These are phyloP conservation scores for Brassica carinata DNA, from an alignment of 345 rosid species.

Conservation along the genomic window DNA sequence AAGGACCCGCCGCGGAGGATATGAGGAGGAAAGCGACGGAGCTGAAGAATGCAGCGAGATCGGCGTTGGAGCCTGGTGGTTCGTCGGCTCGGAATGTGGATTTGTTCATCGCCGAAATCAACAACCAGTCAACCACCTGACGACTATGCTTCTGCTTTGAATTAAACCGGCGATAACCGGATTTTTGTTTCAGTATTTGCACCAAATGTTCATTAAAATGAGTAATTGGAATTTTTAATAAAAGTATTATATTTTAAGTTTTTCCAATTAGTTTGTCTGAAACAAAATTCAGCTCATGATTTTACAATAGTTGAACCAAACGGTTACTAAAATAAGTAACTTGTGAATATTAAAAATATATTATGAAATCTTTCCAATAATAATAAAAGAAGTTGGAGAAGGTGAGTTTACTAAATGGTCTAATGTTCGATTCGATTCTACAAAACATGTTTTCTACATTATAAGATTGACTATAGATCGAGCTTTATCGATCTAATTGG, in stretches of 20 bases:
- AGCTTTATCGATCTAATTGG: neutral
- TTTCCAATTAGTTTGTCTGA: neutral
- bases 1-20: constrained; percentile 33
- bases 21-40: constrained; percentile 47
- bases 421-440: neutral
- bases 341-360: too few relatives aligned
- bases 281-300: too few relatives aligned
- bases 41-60: constrained; percentile 43
- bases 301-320: too few relatives aligned
- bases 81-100: constrained; percentile 47
- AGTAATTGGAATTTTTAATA: neutral
- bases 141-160: neutral
- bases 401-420: too few relatives aligned
- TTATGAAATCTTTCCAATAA: too few relatives aligned
- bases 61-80: constrained; percentile 45
- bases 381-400: too few relatives aligned
- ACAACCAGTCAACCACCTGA: neutral
- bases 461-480: neutral
- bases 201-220: neutral
- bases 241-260: neutral
- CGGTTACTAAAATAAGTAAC: too few relatives aligned
- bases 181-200: neutral
- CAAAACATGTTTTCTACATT: neutral
- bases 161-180: neutral
- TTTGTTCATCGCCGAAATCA: constrained; percentile 45